Evolutionary conservation across 441 rosid species (phyloP).

Genomic region (Theobroma grandiflorum): DNA sequence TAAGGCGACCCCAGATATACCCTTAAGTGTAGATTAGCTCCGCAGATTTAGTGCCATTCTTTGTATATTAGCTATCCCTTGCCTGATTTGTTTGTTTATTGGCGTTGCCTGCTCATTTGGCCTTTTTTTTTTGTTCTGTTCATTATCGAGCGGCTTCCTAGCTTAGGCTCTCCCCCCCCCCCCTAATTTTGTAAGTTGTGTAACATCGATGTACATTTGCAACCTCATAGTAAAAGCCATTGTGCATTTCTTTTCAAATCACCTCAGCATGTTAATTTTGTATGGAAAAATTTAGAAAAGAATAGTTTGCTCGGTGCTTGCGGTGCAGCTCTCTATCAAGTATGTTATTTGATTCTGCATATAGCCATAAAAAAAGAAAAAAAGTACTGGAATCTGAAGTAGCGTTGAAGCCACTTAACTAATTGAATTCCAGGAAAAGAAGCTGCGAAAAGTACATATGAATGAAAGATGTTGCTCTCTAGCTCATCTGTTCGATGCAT

Average conservation of each 20-base stretch:
- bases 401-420: too few species aligned
- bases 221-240: conserved; percentile 36
- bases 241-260: conserved; percentile 14
- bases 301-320: too few species aligned
- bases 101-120: conserved; percentile 6
- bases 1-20: conserved; percentile 42
- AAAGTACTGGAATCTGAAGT: too few species aligned
- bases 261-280: too few species aligned
- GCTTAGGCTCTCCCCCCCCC: conserved; percentile 14
- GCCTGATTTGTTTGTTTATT: conserved; percentile 35
- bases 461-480: too few species aligned
- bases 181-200: conserved; percentile 38
- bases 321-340: too few species aligned
- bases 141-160: conserved; percentile 29
- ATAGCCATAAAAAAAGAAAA: too few species aligned
- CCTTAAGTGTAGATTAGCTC: conserved; percentile 47
- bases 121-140: background rate
- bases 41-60: conserved; percentile 44
- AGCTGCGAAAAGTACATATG: too few species aligned
- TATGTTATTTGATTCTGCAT: too few species aligned
- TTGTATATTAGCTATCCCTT: conserved; percentile 44
- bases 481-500: too few species aligned
- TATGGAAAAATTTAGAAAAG: too few species aligned
- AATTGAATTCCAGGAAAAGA: too few species aligned
- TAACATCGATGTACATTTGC: conserved; percentile 52